Evolutionary conservation across 176 grass and related monocot species (phyloP), one percentile per base, ranked within the genome.

Genomic region (Cocos nucifera): DNA sequence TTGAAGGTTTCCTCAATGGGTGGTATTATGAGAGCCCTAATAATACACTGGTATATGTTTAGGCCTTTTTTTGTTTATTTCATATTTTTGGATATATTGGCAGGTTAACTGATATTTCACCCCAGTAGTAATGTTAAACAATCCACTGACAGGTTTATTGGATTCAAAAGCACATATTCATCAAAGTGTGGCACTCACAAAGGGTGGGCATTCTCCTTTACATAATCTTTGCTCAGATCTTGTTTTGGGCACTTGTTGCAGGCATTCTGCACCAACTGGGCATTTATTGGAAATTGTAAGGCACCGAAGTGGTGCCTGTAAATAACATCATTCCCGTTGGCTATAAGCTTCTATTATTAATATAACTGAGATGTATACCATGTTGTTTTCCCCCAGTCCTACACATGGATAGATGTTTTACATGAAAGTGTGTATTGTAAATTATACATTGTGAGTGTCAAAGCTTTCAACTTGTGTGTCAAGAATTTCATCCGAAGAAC

Each of bases 1-100:
- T 96, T n/a, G 91, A 96, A 65, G 83, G 91, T 6, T 96, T 96
- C 76, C 77, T 96, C 17, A 96, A 90, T 59, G 91, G 91, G 5
- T 96, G 91, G 91, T 96, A 87, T 61, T 90, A 96, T 54, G 79
- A 82, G 57, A 62, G 80, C 66, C 65, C 86, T 51, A 96, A 96
- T 71, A 96, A 90, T 64, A 96, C 91, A 4, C 72, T 96, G 83
- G 91, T 96, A 84, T 6, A 61, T 79, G 3, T 2, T n/a, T 25
- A 10, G 9, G 8, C 27, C 6, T 28, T 65, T 57, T 71, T 21
- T 71, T 51, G 50, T 48, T 4, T 71, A 0, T 48, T 12, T 52
- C 71, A 22, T 49, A 25, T 30, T 64, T 71, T 64, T 56, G 26
- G 4, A 22, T 49, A 64, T 15, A 49, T 16, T 61, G 15, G 1